These are phyloP conservation scores for Sphagnum fallax DNA, from an alignment of 228 moss, liverwort and hornwort genomes.

Conservation along the genomic window DNA sequence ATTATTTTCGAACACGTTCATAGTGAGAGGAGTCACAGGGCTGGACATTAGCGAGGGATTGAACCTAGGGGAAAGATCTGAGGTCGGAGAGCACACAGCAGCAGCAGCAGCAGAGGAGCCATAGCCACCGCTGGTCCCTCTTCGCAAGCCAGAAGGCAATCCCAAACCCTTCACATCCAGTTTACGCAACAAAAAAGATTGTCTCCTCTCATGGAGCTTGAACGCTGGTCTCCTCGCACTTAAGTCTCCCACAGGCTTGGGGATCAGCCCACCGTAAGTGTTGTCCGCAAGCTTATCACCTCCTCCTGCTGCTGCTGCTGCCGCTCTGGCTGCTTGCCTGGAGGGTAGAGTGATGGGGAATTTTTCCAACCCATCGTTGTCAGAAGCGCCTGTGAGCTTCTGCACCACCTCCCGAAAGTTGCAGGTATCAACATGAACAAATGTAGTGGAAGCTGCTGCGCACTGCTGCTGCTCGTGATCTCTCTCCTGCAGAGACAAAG, in stretches of 20 bases:
- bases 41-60: conserved; percentile 47
- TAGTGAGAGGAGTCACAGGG: conserved; percentile 45
- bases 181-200: conserved; percentile 41
- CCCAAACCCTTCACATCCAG: conserved; percentile 52
- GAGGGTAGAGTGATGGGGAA: conserved; percentile 55
- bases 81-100: conserved; percentile 21
- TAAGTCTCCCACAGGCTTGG: conserved; percentile 54
- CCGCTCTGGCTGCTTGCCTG: conserved; percentile 25
- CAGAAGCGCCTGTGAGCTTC: conserved; percentile 55
- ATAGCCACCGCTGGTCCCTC: conserved; percentile 31
- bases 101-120: conserved; percentile 12
- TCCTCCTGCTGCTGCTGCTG: conserved; percentile 1
- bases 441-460: conserved; percentile 41
- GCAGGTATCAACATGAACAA: conserved; percentile 52
- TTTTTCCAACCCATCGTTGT: conserved; percentile 45
- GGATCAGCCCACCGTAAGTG: conserved; percentile 39
- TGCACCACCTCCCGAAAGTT: conserved; percentile 58
- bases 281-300: conserved; percentile 28
- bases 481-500: conserved; percentile 29
- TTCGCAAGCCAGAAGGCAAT: conserved; percentile 39
- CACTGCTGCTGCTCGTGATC: conserved; percentile 13
- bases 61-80: conserved; percentile 38
- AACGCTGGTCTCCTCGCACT: conserved; percentile 48
- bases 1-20: conserved; percentile 32
- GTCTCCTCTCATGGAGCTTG: conserved; percentile 53